phyloP scores from a whole-genome alignment of 805 yeast genomes.

The Suhomyces kilbournensis region DNA sequence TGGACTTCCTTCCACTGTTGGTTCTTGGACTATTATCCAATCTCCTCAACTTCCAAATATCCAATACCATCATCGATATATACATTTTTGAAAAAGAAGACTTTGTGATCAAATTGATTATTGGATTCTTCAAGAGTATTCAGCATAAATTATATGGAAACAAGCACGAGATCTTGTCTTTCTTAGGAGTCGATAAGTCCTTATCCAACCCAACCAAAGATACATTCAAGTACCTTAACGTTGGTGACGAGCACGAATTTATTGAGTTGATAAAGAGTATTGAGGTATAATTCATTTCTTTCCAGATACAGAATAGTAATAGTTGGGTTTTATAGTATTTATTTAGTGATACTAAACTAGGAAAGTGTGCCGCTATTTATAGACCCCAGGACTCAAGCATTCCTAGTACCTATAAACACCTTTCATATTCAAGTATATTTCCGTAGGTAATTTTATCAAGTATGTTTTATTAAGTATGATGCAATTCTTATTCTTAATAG shows the following conservation, averaged over 20 bases:
- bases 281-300: constrained; percentile 4
- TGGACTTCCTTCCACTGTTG: constrained; percentile 40
- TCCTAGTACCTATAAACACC: too few relatives aligned
- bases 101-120: constrained; percentile 48
- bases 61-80: constrained; percentile 54
- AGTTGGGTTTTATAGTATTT: too few relatives aligned
- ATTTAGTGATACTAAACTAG: too few relatives aligned
- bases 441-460: too few relatives aligned
- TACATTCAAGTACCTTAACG: constrained; percentile 36
- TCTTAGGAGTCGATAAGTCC: constrained; percentile 18
- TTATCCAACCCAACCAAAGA: neutral
- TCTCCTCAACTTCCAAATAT: constrained; percentile 44
- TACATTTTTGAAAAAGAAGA: constrained; percentile 55
- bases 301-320: too few relatives aligned
- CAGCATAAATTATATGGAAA: constrained; percentile 51
- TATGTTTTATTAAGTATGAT: too few relatives aligned
- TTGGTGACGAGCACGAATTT: constrained; percentile 51
- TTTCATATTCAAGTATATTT: too few relatives aligned
- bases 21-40: constrained; percentile 46
- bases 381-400: too few relatives aligned
- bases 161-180: constrained; percentile 42
- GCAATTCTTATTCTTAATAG: too few relatives aligned
- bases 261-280: constrained; percentile 18
- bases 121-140: constrained; percentile 50
- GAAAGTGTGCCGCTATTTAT: too few relatives aligned